phyloP scores from a whole-genome alignment of 495 filamentous ascomycete genomes.

The Neurospora sp. region DNA sequence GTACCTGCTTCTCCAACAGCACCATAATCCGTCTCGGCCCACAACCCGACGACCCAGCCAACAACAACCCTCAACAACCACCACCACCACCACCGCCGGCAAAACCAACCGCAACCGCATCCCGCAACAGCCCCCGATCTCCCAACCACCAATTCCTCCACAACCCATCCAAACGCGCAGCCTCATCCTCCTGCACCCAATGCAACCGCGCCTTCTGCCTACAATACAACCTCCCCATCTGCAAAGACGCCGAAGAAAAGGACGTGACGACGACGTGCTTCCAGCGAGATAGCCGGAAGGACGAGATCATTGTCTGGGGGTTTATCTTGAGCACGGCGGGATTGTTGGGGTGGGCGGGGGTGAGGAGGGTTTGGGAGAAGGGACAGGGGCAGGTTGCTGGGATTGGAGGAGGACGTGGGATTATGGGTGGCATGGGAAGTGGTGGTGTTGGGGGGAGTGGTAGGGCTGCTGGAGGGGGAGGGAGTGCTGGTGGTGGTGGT shows the following conservation, averaged over 20 bases:
- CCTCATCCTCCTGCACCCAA: slow-evolving; percentile 52
- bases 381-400: slow-evolving; percentile 27
- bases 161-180: slow-evolving; percentile 10
- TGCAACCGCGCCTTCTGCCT: slow-evolving; percentile 91
- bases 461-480: neutral
- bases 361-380: slow-evolving; percentile 43
- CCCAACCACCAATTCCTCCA: no score
- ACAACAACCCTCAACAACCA: slow-evolving; percentile 6
- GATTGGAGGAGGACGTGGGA: neutral
- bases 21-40: slow-evolving; percentile 71
- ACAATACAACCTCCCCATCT: slow-evolving; percentile 72
- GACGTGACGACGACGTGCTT: slow-evolving; percentile 89
- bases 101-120: slow-evolving; percentile 9
- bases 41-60: slow-evolving; percentile 15
- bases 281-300: slow-evolving; percentile 83
- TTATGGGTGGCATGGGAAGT: neutral
- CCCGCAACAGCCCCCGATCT: neutral
- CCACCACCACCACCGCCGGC: slow-evolving; percentile 12
- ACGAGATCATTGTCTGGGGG: slow-evolving; percentile 81
- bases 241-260: slow-evolving; percentile 72
- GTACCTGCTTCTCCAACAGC: slow-evolving; percentile 84
- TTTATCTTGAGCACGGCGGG: slow-evolving; percentile 85
- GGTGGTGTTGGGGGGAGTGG: neutral
- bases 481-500: neutral
- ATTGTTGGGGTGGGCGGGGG: slow-evolving; percentile 67